Conservation (phyloP, 2,329 filamentous ascomycete genomes). For the Zelopaecilomyces penicillatus region DNA sequence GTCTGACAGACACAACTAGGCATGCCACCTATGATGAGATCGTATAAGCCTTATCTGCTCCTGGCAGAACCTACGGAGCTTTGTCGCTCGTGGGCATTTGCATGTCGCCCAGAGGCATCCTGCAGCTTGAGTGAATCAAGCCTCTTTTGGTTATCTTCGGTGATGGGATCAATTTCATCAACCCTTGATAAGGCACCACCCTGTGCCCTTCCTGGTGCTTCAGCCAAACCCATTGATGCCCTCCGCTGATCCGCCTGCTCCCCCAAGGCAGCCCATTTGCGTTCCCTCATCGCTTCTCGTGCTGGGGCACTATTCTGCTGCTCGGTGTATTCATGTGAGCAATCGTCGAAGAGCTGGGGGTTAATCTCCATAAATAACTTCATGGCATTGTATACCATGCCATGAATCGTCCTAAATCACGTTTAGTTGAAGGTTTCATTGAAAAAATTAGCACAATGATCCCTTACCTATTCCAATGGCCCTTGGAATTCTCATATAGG, state of each 20-base stretch:
- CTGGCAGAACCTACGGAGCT: slow-evolving; percentile 47
- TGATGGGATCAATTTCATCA: slow-evolving; percentile 71
- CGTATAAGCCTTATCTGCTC: slow-evolving; percentile 32
- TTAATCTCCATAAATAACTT: slow-evolving; percentile 99
- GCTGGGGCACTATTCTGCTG: slow-evolving; percentile 87
- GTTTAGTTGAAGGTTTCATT: slow-evolving; percentile 13
- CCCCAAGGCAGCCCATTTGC: slow-evolving; percentile 80
- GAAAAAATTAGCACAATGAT: slow-evolving; percentile 17
- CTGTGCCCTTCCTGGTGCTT: slow-evolving; percentile 28
- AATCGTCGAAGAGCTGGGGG: slow-evolving; percentile 95
- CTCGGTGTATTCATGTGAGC: slow-evolving; percentile 95
- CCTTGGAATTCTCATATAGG: slow-evolving; percentile 97
- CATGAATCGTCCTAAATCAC: slow-evolving; percentile 76
- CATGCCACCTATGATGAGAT: no score
- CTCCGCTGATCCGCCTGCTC: slow-evolving; percentile 70
- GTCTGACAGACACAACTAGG: no score
- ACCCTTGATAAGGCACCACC: slow-evolving; percentile 39
- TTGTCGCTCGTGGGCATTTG: slow-evolving; percentile 49
- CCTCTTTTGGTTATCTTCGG: slow-evolving; percentile 77
- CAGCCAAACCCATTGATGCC: slow-evolving; percentile 24
- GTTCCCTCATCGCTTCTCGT: slow-evolving; percentile 70
- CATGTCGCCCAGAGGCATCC: slow-evolving; percentile 59
- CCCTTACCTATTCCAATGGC: slow-evolving; percentile 89
- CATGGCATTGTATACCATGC: slow-evolving; percentile 99
- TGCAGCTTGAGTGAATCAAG: slow-evolving; percentile 86